Evolutionary conservation across 2,329 filamentous ascomycete genomes (phyloP).

Genomic region (Xenoacremonium recifei): DNA sequence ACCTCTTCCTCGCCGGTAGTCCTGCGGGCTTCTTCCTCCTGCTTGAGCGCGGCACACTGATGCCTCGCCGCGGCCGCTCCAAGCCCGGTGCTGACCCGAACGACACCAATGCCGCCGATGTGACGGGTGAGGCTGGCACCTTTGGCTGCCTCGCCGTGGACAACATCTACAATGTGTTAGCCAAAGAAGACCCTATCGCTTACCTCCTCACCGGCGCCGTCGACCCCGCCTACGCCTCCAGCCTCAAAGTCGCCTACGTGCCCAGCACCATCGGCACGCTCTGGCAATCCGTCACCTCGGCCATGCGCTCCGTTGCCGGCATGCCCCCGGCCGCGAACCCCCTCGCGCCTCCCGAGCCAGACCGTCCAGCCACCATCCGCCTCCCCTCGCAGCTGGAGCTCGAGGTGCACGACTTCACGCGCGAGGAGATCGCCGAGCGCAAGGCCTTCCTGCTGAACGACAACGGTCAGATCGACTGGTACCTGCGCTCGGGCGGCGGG

Average conservation of each 20-base stretch:
- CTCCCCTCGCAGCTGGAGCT: constrained; percentile 75
- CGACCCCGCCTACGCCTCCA: constrained; percentile 74
- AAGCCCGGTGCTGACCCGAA: constrained; percentile 73
- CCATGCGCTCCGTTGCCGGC: constrained; percentile 60
- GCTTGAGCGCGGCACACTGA: constrained; percentile 68
- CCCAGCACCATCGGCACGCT: constrained; percentile 69
- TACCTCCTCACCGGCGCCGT: constrained; percentile 91
- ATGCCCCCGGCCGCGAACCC: constrained; percentile 32
- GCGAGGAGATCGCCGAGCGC: constrained; percentile 89
- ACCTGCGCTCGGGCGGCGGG: constrained; percentile 77
- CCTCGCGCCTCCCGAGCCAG: constrained; percentile 25
- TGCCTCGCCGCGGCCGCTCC: constrained; percentile 71
- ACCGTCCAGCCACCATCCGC: constrained; percentile 41
- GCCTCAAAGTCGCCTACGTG: constrained; percentile 74
- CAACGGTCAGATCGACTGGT: constrained; percentile 94
- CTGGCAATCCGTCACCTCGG: constrained; percentile 61
- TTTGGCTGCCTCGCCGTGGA: constrained; percentile 93
- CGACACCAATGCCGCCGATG: constrained; percentile 52
- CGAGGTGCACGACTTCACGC: constrained; percentile 90
- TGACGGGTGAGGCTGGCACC: constrained; percentile 75
- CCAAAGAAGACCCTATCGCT: constrained; percentile 72
- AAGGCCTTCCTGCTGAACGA: constrained; percentile 88
- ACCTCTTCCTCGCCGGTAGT: constrained; percentile 86
- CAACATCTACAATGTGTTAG: constrained; percentile 93
- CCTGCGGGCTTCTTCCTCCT: constrained; percentile 91